Base-by-base conservation (phyloP, 2,329 filamentous ascomycete genomes). In the Colletotrichum simmondsii region DNA sequence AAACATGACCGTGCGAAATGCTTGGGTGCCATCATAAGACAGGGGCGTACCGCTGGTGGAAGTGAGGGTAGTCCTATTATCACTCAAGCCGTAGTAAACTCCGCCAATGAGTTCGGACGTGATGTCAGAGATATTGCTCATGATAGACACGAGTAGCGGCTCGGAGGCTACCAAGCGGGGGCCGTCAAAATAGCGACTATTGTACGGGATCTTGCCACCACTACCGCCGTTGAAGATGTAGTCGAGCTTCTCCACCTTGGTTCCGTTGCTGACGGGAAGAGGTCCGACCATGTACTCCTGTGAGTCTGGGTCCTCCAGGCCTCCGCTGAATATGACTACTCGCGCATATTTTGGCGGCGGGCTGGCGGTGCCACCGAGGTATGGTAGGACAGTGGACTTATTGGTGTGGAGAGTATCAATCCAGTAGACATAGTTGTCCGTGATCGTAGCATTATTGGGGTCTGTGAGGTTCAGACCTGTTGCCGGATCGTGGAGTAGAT, bases 261-360 rank as follows among this genome's bases (percentile, higher is more conserved):
- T 86, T 22, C 80, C 74, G 24, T 75, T 65, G 8, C 77, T 78
- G 4, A 87, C 79, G 2, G 87, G 87, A 4, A 88, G 80, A 2
- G 87, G 86, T 0, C 87, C 86, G 32, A 88, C 82, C 80, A 86
- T 85, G 74, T 85, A 87, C 74, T 88, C 85, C 68, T 86, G 83
- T 5, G 83, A 84, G 32, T 84, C 81, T 1, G 86, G 85, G 14
- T 83, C 80, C 4, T 76, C 74, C 58, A 83, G 84, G 0, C 83
- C 84, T 12, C 84, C 83, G 69, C 86, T 81, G 54, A 85, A 85
- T 53, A 88, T 82, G 64, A 87, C 83, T 1, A 81, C 85, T 26
- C 85, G 80, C 32, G 87, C 87, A 77, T 85, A 88, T 16, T 83
- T 81, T 12, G 78, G 68, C 1, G 86, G 86, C 5, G 75, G 66